Evolutionary conservation across 495 filamentous ascomycete species (phyloP).

Genomic region (Rhypophila decipiens): DNA sequence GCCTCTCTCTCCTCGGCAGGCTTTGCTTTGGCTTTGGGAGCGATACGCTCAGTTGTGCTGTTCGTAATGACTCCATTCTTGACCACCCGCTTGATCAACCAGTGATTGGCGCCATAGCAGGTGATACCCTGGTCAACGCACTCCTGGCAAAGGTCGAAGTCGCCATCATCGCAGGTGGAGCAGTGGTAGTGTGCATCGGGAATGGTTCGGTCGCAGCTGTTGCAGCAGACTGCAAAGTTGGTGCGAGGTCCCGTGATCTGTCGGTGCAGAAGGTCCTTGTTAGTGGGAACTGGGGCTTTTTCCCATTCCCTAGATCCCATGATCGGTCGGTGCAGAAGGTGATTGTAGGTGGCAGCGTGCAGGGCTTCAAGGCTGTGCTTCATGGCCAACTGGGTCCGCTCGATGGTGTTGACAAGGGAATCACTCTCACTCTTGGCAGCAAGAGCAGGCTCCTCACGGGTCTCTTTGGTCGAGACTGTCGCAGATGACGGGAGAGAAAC

Average conservation of each 20-base stretch:
- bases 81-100: slow-evolving; percentile 87
- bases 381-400: slow-evolving; percentile 2
- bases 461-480: background rate
- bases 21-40: slow-evolving; percentile 47
- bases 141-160: slow-evolving; percentile 84
- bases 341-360: slow-evolving; percentile 1
- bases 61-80: slow-evolving; percentile 70
- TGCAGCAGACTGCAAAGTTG: slow-evolving; percentile 76
- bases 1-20: slow-evolving; percentile 14
- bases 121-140: slow-evolving; percentile 71
- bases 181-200: slow-evolving; percentile 88
- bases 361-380: slow-evolving; percentile 7
- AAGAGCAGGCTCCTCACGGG: background rate
- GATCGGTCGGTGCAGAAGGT: background rate
- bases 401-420: background rate
- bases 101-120: slow-evolving; percentile 74
- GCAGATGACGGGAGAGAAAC: background rate
- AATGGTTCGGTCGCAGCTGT: slow-evolving; percentile 74
- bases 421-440: background rate
- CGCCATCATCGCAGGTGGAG: slow-evolving; percentile 82
- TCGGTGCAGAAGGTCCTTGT: background rate
- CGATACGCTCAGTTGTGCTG: slow-evolving; percentile 75
- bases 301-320: background rate
- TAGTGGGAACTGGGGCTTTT: background rate
- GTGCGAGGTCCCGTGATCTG: slow-evolving; percentile 6